Base-by-base conservation (phyloP, 2,329 filamentous ascomycete species). In the Drechslerella coelobrocha region DNA sequence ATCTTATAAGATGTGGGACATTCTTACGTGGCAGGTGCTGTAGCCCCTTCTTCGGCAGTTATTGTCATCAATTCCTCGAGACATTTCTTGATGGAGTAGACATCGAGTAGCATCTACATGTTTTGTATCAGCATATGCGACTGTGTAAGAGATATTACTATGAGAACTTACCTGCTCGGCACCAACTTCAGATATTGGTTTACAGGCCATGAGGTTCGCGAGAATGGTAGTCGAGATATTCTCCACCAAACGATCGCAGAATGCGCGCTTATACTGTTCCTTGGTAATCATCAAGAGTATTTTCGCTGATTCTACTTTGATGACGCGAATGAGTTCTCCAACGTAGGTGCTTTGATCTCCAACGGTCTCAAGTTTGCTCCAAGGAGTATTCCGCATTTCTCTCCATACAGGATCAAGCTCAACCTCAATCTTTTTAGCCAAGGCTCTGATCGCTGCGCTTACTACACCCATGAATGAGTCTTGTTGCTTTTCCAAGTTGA, bases 391-490 rank as follows among this genome's bases (percentile, higher is more conserved):
- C 73, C 88, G 89, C 94, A 99, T 99, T 81, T 97, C 94, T 62
- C 92, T 86, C 94, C 93, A 99, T 14, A 89, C 88, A 0, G 89
- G 86, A 73, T 97, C 93, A 75, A 92, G 89, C 56, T 89, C 89
- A 0, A 88, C 78, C 77, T 96, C 92, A 2, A 96, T 90, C 76
- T 88, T 88, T 71, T 90, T 88, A 3, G 97, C 92, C 48, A 99
- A 83, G 0, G 89, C 86, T 53, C 94, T 84, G 4, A 99, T 89
- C 2, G 91, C 89, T 10, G 92, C 89, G 77, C 90, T 93, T 1
- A 93, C 94, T 37, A 99, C 93, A 1, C 92, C 92, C 82, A 99
- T 89, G 79, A 97, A 99, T 0, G 91, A 88, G 79, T 99, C 94
- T 0, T 92, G 91, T 78, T 97, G 94, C 23, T 89, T 93, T 59